Evolutionary conservation across 306 rosid genomes (phyloP).

Genomic region (Ormosia emarginata): DNA sequence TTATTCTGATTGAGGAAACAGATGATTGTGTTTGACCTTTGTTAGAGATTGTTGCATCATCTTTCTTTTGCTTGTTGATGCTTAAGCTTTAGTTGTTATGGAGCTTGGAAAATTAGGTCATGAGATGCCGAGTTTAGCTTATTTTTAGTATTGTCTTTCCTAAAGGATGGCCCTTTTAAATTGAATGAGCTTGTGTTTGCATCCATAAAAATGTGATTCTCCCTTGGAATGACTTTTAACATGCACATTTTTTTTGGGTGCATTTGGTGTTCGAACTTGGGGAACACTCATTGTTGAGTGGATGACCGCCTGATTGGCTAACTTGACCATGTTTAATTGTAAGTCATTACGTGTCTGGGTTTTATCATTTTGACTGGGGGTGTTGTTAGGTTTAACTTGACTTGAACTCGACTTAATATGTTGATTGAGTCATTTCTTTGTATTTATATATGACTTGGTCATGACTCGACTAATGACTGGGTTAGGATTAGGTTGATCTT

Average conservation of each 20-base stretch:
- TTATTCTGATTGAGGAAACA: not conserved
- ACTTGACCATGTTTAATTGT: not conserved
- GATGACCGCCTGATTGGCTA: no score
- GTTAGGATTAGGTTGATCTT: no score
- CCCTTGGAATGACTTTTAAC: not conserved
- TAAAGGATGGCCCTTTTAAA: not conserved
- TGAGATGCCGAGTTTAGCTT: not conserved
- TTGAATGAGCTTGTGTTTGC: not conserved
- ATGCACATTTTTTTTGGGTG: not conserved
- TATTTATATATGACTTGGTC: no score
- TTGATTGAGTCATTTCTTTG: no score
- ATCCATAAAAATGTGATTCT: not conserved
- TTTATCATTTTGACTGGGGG: not conserved
- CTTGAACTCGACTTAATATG: no score
- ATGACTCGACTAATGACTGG: no score
- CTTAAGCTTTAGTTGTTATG: not conserved
- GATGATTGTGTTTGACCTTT: slow-evolving; percentile 12
- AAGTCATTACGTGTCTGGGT: not conserved
- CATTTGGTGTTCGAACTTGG: no score
- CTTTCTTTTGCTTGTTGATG: not conserved
- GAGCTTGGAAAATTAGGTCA: not conserved
- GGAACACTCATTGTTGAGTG: no score
- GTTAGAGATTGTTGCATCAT: not conserved
- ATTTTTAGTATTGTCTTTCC: not conserved
- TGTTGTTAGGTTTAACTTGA: no score